phyloP scores from a whole-genome alignment of 805 yeast species.

The Kazachstania kunashirensis region DNA sequence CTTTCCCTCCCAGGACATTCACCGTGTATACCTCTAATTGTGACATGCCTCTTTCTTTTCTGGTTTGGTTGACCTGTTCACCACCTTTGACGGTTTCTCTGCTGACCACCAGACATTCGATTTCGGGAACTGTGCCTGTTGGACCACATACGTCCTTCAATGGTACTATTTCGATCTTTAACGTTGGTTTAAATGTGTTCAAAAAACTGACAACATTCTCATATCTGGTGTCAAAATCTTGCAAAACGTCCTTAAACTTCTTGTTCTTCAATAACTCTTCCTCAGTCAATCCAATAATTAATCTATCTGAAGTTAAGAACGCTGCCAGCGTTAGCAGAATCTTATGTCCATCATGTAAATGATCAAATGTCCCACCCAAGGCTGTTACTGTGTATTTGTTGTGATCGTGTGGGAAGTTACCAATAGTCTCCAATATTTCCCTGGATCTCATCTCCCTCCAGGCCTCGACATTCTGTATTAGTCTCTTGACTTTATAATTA shows the following conservation, averaged over 20 bases:
- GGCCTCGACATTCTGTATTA: neutral
- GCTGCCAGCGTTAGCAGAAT: conserved; percentile 66
- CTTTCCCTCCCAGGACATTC: conserved; percentile 57
- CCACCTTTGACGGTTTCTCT: conserved; percentile 76
- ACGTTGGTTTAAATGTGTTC: conserved; percentile 35
- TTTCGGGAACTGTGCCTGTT: conserved; percentile 62
- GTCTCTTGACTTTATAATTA: conserved; percentile 1
- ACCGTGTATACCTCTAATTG: conserved; percentile 44
- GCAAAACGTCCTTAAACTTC: conserved; percentile 55
- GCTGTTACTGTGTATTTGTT: conserved; percentile 38
- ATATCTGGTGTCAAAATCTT: conserved; percentile 46
- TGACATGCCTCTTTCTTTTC: conserved; percentile 48
- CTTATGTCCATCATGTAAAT: conserved; percentile 91
- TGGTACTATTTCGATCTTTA: conserved; percentile 44
- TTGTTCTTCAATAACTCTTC: conserved; percentile 63
- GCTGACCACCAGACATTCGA: conserved; percentile 74
- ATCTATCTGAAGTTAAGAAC: conserved; percentile 41
- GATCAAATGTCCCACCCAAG: conserved; percentile 96
- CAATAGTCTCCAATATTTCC: neutral
- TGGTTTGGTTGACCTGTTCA: conserved; percentile 51
- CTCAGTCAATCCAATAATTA: conserved; percentile 83
- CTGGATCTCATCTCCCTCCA: neutral
- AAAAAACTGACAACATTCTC: conserved; percentile 42
- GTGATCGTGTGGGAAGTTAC: conserved; percentile 9
- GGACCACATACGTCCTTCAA: conserved; percentile 91